Evolutionary conservation across 2,329 filamentous ascomycete genomes (phyloP), one percentile per base, ranked within the genome.

Genomic region (Fusarium sp.): DNA sequence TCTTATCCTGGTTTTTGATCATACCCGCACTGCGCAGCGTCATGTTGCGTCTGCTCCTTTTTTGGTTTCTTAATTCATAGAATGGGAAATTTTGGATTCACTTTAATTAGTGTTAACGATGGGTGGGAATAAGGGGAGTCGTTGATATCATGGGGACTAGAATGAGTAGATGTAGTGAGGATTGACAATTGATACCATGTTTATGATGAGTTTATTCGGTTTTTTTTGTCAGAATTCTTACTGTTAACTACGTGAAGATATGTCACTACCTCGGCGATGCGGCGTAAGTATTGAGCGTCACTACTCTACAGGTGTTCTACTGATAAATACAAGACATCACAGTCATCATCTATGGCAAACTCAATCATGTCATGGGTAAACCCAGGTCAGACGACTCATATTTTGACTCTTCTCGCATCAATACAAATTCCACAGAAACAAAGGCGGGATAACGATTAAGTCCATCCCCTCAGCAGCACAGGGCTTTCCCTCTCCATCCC

Each of bases 401-500:
- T 75, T 67, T 66, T 71, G 67, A 63, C 64, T 56, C 66, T 75
- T 74, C 74, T 75, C 65, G 73, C 72, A 73, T 75, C 76, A 70
- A 75, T 72, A 64, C 56, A 67, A 67, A 67, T 56, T 44, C 44
- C 33, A 71, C 70, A 70, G 60, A 52, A 76, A 76, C 71, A 72
- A 53, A 77, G 83, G 87, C 85, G 88, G 92, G 91, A 91, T 88
- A 91, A 94, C 93, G 91, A 86, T 95, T 82, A 97, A 95, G 93
- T 93, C 89, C 89, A 92, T 86, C 91, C 92, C 89, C 88, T 89
- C 89, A 87, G 89, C 86, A 90, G 87, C 90, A 96, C 95, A 98
- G 94, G 95, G 95, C 95, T 94, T 98, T 98, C 95, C 94, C 95
- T 94, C 91, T 84, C 82, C 81, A 81, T 78, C 67, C 65, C 52